Conservation (phyloP, 2,329 filamentous ascomycete genomes). For the Colletotrichum neosansevieriae region DNA sequence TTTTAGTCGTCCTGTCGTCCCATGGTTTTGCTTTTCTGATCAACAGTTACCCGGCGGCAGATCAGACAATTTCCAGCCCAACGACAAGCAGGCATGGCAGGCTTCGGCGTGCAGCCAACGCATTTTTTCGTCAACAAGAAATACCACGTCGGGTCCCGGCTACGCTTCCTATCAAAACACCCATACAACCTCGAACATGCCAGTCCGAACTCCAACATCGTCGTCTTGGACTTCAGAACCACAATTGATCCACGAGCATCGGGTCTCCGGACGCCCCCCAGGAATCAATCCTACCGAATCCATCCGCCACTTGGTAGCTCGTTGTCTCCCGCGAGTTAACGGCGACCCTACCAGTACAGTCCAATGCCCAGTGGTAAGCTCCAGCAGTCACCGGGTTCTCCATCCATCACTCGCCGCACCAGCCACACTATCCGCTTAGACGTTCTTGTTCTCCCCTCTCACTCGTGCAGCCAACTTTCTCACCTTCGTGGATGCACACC, state of each 20-base stretch:
- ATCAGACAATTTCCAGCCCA: background rate
- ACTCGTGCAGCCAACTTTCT: too few species aligned
- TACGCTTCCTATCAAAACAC: background rate
- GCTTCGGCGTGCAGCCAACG: background rate
- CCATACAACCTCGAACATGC: too few species aligned
- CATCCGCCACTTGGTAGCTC: background rate
- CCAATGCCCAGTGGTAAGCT: background rate
- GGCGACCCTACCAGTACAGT: background rate
- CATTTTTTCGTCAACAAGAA: background rate
- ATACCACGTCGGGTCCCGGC: background rate
- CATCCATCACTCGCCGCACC: constrained; percentile 20
- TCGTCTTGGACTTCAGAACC: background rate
- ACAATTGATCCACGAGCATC: background rate
- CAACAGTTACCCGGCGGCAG: background rate
- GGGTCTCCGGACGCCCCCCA: background rate
- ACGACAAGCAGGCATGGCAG: too few species aligned
- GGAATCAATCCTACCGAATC: background rate
- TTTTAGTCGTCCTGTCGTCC: background rate
- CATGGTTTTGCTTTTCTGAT: constrained; percentile 4
- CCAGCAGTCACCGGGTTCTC: constrained; percentile 3
- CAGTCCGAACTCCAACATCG: background rate
- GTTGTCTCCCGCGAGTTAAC: background rate
- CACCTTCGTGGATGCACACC: too few species aligned
- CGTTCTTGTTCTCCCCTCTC: background rate
- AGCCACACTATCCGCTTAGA: background rate